Percentiles rank a stretch among this genome's conserved stretches.
These are phyloP conservation scores for Aulographum hederae DNA, from an alignment of 2,329 filamentous ascomycete genomes.

Conservation along the genomic window DNA sequence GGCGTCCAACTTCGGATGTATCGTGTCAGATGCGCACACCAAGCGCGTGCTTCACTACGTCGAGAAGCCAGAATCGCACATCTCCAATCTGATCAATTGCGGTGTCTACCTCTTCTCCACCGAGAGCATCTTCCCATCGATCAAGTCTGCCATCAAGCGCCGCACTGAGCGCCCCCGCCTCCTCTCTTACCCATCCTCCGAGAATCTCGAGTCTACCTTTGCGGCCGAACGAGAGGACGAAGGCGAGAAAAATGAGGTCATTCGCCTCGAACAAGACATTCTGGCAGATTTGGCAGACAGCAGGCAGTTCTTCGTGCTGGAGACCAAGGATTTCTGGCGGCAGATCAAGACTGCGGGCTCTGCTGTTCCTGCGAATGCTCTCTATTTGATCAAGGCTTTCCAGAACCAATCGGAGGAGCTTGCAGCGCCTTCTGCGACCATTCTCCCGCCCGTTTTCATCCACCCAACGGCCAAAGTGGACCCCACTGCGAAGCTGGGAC, in stretches of 20 bases:
- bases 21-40: slow-evolving; percentile 84
- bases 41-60: slow-evolving; percentile 97
- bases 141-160: slow-evolving; percentile 86
- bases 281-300: slow-evolving; percentile 87
- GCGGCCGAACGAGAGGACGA: slow-evolving; percentile 52
- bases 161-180: slow-evolving; percentile 80
- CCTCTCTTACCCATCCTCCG: slow-evolving; percentile 86
- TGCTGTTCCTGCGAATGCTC: slow-evolving; percentile 85
- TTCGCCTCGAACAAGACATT: slow-evolving; percentile 93
- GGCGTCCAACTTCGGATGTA: slow-evolving; percentile 92
- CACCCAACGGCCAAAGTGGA: slow-evolving; percentile 83
- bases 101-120: slow-evolving; percentile 95
- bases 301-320: slow-evolving; percentile 95
- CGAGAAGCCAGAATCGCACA: slow-evolving; percentile 94
- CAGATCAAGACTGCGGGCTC: slow-evolving; percentile 99
- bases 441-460: slow-evolving; percentile 86
- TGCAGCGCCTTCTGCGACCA: slow-evolving; percentile 64
- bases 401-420: slow-evolving; percentile 71
- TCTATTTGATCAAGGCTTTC: slow-evolving; percentile 89
- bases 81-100: slow-evolving; percentile 98
- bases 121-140: slow-evolving; percentile 90
- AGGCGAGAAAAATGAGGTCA: slow-evolving; percentile 64
- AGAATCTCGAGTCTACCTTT: slow-evolving; percentile 63
- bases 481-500: slow-evolving; percentile 87
- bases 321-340: slow-evolving; percentile 98